Conservation (phyloP, 2,329 filamentous ascomycete species). For the Diaporthe longicolla region DNA sequence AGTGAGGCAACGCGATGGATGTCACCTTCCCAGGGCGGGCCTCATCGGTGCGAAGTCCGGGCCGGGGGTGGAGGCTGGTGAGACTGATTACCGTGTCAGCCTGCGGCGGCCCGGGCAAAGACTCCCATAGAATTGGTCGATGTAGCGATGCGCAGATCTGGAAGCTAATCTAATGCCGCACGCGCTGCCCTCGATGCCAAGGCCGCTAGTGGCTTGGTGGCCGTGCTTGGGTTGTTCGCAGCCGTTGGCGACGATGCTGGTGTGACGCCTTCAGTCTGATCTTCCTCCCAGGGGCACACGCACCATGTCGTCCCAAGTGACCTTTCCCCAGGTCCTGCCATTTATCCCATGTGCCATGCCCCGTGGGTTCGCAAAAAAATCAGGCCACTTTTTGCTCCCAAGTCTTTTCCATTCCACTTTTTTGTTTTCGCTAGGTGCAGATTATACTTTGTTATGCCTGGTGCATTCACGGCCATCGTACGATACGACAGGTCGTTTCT, state of each 20-base stretch:
- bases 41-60: constrained; percentile 1
- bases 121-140: constrained; percentile 18
- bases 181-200: constrained; percentile 7
- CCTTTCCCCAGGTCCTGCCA: not conserved
- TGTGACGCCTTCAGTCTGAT: constrained; percentile 38
- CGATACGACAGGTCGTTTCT: constrained; percentile 15
- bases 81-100: constrained; percentile 21
- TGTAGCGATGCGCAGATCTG: constrained; percentile 7
- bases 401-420: constrained; percentile 32
- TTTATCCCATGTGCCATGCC: constrained; percentile 26
- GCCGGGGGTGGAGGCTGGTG: constrained; percentile 18
- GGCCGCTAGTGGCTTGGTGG: not conserved
- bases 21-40: not conserved
- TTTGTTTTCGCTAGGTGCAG: constrained; percentile 14
- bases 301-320: constrained; percentile 14
- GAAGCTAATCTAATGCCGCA: constrained; percentile 20
- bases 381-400: constrained; percentile 15
- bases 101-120: constrained; percentile 12
- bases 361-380: not conserved
- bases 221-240: constrained; percentile 17
- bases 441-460: constrained; percentile 29
- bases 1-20: not conserved
- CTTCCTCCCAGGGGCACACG: constrained; percentile 26
- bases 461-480: constrained; percentile 29
- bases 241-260: constrained; percentile 24